These are phyloP conservation scores for Fusarium odoratissimum DNA, from an alignment of 2,329 filamentous ascomycete species.

Conservation along the genomic window DNA sequence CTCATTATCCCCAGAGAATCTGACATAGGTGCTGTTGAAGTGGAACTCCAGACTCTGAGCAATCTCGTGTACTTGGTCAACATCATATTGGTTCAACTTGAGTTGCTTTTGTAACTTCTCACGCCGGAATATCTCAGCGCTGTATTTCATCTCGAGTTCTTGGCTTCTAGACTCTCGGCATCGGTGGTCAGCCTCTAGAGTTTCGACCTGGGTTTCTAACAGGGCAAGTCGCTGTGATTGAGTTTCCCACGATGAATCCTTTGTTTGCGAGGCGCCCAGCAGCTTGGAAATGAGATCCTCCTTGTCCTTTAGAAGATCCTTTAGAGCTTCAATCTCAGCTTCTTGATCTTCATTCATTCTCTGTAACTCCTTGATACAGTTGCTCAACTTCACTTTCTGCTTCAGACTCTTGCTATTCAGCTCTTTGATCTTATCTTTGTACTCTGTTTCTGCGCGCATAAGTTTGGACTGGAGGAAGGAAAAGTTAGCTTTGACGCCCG, in stretches of 20 bases:
- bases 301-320: accelerated
- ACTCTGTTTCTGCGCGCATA: accelerated
- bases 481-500: not conserved
- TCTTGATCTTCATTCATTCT: not conserved
- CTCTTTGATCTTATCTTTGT: not conserved
- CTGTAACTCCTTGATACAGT: not conserved
- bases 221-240: not conserved
- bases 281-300: not conserved
- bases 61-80: not conserved
- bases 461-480: not conserved
- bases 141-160: not conserved
- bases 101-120: not conserved
- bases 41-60: not conserved
- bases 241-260: not conserved
- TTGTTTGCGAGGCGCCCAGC: accelerated
- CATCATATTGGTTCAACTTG: not conserved
- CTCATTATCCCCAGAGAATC: too few species aligned
- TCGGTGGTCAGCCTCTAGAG: accelerated
- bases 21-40: not conserved
- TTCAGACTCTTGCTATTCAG: accelerated
- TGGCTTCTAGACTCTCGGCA: not conserved
- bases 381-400: too few species aligned
- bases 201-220: not conserved
- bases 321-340: not conserved
- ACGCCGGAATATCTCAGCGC: accelerated